Evolutionary conservation across 805 yeast species (phyloP).

Genomic region (Cyberlindnera saturnus): DNA sequence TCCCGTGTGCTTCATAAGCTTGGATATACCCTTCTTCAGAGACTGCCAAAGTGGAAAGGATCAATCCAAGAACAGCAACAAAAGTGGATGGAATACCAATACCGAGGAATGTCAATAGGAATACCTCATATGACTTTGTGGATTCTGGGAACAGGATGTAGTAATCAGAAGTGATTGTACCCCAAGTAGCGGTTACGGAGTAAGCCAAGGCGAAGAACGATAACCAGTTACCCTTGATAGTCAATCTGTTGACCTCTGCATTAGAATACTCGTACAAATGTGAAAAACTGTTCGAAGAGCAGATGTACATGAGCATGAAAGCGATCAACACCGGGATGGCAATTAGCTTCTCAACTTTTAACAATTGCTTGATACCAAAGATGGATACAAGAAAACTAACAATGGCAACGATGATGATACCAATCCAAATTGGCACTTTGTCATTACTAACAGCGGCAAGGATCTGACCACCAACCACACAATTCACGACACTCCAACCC

Average conservation of each 20-base stretch:
- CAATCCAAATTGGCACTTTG: conserved; percentile 63
- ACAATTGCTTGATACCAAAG: conserved; percentile 70
- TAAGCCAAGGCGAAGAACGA: conserved; percentile 69
- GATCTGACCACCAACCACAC: conserved; percentile 85
- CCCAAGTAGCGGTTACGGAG: conserved; percentile 85
- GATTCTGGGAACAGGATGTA: conserved; percentile 75
- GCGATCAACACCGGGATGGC: conserved; percentile 65
- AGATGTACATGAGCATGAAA: conserved; percentile 62
- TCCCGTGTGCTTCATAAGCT: conserved; percentile 52
- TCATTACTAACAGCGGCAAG: conserved; percentile 59
- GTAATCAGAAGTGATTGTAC: conserved; percentile 80
- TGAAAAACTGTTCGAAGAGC: conserved; percentile 43
- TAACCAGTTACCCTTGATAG: conserved; percentile 61
- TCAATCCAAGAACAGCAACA: conserved; percentile 68
- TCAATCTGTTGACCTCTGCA: conserved; percentile 25
- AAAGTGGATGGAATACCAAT: conserved; percentile 66
- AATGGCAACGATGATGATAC: conserved; percentile 64
- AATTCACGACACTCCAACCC: conserved; percentile 94
- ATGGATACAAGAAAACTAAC: conserved; percentile 62
- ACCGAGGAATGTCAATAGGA: conserved; percentile 57
- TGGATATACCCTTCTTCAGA: conserved; percentile 49
- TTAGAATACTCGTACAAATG: conserved; percentile 28
- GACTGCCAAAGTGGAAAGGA: conserved; percentile 63
- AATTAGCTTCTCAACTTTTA: conserved; percentile 60
- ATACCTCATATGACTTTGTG: conserved; percentile 49